A percentile compares a stretch with the other conserved stretches of the same genome.
Conservation (phyloP, 2,329 filamentous ascomycete genomes). For the Neofusicoccum umdonicola region DNA sequence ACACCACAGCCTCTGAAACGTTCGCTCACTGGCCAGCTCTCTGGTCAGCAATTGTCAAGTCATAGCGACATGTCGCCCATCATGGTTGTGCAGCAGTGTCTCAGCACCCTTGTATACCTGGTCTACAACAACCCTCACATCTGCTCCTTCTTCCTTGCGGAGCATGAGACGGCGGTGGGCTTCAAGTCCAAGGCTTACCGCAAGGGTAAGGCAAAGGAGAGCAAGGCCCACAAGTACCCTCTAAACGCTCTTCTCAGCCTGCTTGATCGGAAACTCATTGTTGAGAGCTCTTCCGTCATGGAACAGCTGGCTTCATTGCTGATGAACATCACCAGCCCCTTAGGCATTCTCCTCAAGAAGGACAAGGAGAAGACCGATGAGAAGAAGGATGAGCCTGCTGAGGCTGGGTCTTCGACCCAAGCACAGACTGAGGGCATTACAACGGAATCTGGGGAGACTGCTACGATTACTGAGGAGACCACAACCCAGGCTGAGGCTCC, state of each 20-base stretch:
- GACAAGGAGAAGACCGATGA: constrained; percentile 68
- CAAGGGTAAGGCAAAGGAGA: constrained; percentile 87
- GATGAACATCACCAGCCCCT: constrained; percentile 81
- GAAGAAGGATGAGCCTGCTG: constrained; percentile 41
- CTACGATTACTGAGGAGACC: constrained; percentile 36
- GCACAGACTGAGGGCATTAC: constrained; percentile 19
- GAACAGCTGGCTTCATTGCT: constrained; percentile 84
- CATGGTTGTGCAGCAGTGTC: constrained; percentile 92
- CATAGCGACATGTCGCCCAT: constrained; percentile 89
- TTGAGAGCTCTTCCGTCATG: constrained; percentile 97
- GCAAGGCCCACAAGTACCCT: constrained; percentile 80
- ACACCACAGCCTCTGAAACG: constrained; percentile 79
- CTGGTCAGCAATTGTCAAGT: constrained; percentile 38
- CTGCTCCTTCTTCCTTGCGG: constrained; percentile 86
- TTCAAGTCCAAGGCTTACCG: constrained; percentile 74
- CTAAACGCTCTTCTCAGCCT: constrained; percentile 87
- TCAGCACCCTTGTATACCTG: constrained; percentile 79
- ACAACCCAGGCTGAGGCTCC: constrained; percentile 11
- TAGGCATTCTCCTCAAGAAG: constrained; percentile 77
- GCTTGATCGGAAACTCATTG: constrained; percentile 89
- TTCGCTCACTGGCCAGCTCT: constrained; percentile 61
- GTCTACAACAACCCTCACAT: constrained; percentile 83
- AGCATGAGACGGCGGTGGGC: constrained; percentile 78
- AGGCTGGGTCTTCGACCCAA: constrained; percentile 27
- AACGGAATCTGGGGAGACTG: constrained; percentile 24